Conservation (phyloP, 768 basidiomycete species). For the Amanita pallidorosea region DNA sequence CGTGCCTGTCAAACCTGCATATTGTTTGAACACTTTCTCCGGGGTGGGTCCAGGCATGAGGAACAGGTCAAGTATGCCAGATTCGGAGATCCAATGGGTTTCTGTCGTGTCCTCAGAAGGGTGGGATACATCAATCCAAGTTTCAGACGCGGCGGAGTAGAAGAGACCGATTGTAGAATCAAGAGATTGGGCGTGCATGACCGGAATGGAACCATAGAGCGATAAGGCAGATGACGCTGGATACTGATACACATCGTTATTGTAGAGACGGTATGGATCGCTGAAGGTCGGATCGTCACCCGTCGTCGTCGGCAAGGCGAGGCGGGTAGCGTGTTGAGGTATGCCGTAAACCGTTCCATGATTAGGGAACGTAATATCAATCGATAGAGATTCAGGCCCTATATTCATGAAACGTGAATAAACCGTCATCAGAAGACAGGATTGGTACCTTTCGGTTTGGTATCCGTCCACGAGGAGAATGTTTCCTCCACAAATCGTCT, state of each 20-base stretch:
- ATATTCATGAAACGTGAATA: neutral
- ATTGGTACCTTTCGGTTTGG: constrained; percentile 83
- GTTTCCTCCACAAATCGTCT: constrained; percentile 83
- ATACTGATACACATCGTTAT: constrained; percentile 95
- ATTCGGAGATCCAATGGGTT: constrained; percentile 98
- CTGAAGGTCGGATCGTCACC: constrained; percentile 67
- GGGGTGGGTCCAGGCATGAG: constrained; percentile 88
- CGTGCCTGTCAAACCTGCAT: constrained; percentile 75
- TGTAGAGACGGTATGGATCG: constrained; percentile 93
- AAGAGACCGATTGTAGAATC: constrained; percentile 87
- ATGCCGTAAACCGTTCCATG: constrained; percentile 92
- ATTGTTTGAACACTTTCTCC: constrained; percentile 75
- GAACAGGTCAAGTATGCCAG: constrained; percentile 91
- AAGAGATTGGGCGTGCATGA: constrained; percentile 87
- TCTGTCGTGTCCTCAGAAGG: constrained; percentile 55
- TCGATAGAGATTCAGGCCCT: constrained; percentile 91
- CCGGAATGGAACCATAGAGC: constrained; percentile 85
- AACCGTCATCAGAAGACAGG: neutral
- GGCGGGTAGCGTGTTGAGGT: constrained; percentile 87
- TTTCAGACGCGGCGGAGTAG: constrained; percentile 81
- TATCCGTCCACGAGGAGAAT: constrained; percentile 80
- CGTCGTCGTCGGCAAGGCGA: constrained; percentile 82
- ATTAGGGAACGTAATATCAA: constrained; percentile 90
- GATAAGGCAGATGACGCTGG: constrained; percentile 68
- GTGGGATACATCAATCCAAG: constrained; percentile 88